These are phyloP conservation scores for Hyparrhenia diplandra DNA, from an alignment of 176 grass and related monocot genomes.

Conservation along the genomic window DNA sequence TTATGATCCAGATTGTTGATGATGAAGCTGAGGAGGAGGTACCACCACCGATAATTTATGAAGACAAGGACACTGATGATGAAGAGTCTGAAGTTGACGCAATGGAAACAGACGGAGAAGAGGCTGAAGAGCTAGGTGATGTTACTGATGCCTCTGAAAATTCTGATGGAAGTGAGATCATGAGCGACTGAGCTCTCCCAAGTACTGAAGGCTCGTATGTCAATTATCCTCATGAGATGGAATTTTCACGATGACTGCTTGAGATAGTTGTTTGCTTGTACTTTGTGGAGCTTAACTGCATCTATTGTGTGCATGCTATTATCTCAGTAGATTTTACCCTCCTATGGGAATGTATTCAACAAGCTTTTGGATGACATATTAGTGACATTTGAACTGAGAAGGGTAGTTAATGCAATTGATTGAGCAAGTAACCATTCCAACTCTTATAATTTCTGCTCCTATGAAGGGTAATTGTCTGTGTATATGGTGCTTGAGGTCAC, in stretches of 20 bases:
- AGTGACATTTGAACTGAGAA: not conserved
- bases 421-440: not conserved
- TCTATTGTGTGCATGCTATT: not conserved
- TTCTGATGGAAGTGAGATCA: conserved; percentile 77
- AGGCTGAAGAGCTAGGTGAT: conserved; percentile 41
- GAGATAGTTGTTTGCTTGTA: not conserved
- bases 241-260: not conserved
- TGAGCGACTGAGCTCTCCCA: conserved; percentile 42
- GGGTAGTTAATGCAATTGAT: not conserved
- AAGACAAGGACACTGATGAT: conserved; percentile 81
- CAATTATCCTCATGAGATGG: not conserved
- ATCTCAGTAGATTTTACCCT: not conserved
- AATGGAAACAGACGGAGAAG: conserved; percentile 64
- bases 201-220: not conserved
- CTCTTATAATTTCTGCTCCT: not conserved
- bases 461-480: not conserved
- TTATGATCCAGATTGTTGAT: conserved; percentile 51
- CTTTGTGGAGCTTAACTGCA: not conserved
- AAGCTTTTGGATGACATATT: not conserved
- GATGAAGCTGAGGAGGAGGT: conserved; percentile 59
- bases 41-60: conserved; percentile 49
- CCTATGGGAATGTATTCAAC: not conserved
- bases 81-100: conserved; percentile 65
- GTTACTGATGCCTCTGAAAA: conserved; percentile 56
- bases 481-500: not conserved